phyloP scores from a whole-genome alignment of 2,329 filamentous ascomycete species.

The Penicillium sp. region DNA sequence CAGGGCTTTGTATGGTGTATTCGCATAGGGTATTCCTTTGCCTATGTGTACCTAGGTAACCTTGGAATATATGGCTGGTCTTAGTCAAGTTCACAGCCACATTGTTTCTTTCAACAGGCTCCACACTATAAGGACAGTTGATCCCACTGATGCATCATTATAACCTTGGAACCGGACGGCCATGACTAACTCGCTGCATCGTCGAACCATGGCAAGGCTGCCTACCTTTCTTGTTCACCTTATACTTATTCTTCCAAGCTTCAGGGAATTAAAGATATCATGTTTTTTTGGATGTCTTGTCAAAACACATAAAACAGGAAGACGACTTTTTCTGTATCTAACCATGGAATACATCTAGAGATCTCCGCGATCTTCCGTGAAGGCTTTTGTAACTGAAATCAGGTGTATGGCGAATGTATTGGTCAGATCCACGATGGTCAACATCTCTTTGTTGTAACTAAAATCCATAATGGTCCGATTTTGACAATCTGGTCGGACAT shows the following conservation, averaged over 20 bases:
- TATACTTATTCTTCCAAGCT: too few species aligned
- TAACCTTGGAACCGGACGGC: conserved; percentile 17
- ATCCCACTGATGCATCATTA: conserved; percentile 26
- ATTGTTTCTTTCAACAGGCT: conserved; percentile 18
- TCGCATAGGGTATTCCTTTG: conserved; percentile 15
- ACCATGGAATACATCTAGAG: not conserved
- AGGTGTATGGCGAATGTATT: too few species aligned
- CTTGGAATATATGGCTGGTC: conserved; percentile 13
- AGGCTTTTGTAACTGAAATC: too few species aligned
- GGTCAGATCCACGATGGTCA: too few species aligned
- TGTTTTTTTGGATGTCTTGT: not conserved
- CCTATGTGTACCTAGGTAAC: conserved; percentile 8
- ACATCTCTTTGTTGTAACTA: too few species aligned
- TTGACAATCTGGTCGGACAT: too few species aligned
- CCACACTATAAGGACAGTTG: conserved; percentile 14
- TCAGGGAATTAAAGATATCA: too few species aligned
- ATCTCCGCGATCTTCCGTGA: not conserved
- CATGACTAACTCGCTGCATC: conserved; percentile 8
- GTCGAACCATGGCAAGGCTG: not conserved
- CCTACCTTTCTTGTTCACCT: too few species aligned
- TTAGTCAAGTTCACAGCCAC: conserved; percentile 15
- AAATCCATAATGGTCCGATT: too few species aligned
- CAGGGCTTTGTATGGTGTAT: conserved; percentile 9
- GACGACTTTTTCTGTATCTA: too few species aligned
- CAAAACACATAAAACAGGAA: not conserved